Conservation (phyloP, 2,329 filamentous ascomycete genomes). For the Ustulina deusta region DNA sequence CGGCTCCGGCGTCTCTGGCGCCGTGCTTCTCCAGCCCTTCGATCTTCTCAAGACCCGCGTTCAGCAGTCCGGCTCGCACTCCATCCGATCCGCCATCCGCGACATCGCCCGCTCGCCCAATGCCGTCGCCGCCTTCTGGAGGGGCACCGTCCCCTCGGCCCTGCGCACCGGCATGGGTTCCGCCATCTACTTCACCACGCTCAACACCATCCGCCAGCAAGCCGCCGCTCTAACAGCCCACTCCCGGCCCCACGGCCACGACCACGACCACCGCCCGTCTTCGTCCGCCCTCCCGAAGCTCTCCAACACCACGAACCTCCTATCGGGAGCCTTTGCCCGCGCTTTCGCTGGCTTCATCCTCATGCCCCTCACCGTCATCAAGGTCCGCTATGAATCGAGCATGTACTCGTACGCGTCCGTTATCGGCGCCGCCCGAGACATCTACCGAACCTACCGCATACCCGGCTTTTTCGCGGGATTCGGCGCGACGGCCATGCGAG, state of each 20-base stretch:
- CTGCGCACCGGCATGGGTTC: slow-evolving; percentile 92
- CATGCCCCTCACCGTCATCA: slow-evolving; percentile 96
- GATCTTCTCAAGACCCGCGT: slow-evolving; percentile 97
- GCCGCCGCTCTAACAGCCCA: slow-evolving; percentile 56
- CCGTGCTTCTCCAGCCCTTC: slow-evolving; percentile 91
- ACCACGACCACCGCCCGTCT: slow-evolving; percentile 31
- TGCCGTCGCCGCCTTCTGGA: slow-evolving; percentile 81
- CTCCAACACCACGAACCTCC: slow-evolving; percentile 84
- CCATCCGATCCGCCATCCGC: slow-evolving; percentile 76
- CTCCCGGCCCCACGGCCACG: slow-evolving; percentile 39
- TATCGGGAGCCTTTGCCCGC: slow-evolving; percentile 85
- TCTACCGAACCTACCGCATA: slow-evolving; percentile 77
- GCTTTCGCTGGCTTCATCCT: slow-evolving; percentile 89
- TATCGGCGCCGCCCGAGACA: slow-evolving; percentile 77
- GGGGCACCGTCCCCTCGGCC: slow-evolving; percentile 92
- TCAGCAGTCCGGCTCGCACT: slow-evolving; percentile 82
- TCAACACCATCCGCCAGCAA: slow-evolving; percentile 84
- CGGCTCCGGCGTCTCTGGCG: slow-evolving; percentile 86
- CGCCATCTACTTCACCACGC: slow-evolving; percentile 90
- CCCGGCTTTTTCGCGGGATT: slow-evolving; percentile 94
- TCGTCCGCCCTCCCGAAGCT: slow-evolving; percentile 85
- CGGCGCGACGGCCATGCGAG: slow-evolving; percentile 90
- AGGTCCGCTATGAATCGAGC: slow-evolving; percentile 93
- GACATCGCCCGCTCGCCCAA: slow-evolving; percentile 75
- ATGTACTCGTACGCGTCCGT: slow-evolving; percentile 87